Evolutionary conservation across 2,329 filamentous ascomycete species (phyloP).

Genomic region (Alternaria sp.): DNA sequence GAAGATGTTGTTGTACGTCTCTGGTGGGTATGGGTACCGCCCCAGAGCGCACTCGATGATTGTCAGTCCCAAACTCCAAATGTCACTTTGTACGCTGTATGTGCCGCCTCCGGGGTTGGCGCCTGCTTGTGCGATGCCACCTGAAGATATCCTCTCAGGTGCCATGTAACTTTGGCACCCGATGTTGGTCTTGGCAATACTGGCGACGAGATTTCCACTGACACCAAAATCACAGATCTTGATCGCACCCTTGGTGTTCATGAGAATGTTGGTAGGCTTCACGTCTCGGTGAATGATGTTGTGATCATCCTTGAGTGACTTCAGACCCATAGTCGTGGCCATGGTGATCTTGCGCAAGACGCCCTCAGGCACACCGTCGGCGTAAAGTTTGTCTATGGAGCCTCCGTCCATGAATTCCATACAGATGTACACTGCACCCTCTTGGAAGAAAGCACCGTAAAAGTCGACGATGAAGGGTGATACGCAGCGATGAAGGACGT

Average conservation of each 20-base stretch:
- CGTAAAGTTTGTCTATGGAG: slow-evolving; percentile 95
- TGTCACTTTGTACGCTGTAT: slow-evolving; percentile 97
- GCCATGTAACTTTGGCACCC: slow-evolving; percentile 99
- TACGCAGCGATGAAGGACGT: slow-evolving; percentile 92
- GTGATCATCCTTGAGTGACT: slow-evolving; percentile 93
- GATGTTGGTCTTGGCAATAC: slow-evolving; percentile 98
- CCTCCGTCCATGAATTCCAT: slow-evolving; percentile 99
- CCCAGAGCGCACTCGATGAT: slow-evolving; percentile 97
- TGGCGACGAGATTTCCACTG: slow-evolving; percentile 93
- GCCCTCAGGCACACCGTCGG: slow-evolving; percentile 85
- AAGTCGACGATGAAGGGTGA: slow-evolving; percentile 99
- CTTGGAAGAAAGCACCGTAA: slow-evolving; percentile 98
- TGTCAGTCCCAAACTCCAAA: slow-evolving; percentile 93
- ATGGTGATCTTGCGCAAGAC: slow-evolving; percentile 90
- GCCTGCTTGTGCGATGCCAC: slow-evolving; percentile 75
- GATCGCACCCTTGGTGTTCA: slow-evolving; percentile 87
- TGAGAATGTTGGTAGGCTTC: slow-evolving; percentile 97
- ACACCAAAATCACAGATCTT: slow-evolving; percentile 99
- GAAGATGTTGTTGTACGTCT: slow-evolving; percentile 98
- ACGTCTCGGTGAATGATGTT: slow-evolving; percentile 99
- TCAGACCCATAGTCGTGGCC: slow-evolving; percentile 88
- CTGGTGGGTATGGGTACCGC: slow-evolving; percentile 92
- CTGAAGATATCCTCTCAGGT: slow-evolving; percentile 90
- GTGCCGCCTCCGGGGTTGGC: slow-evolving; percentile 76
- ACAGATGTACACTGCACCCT: slow-evolving; percentile 98